These are phyloP conservation scores for Apiospora hydei DNA, from an alignment of 2,329 filamentous ascomycete species.

Conservation along the genomic window DNA sequence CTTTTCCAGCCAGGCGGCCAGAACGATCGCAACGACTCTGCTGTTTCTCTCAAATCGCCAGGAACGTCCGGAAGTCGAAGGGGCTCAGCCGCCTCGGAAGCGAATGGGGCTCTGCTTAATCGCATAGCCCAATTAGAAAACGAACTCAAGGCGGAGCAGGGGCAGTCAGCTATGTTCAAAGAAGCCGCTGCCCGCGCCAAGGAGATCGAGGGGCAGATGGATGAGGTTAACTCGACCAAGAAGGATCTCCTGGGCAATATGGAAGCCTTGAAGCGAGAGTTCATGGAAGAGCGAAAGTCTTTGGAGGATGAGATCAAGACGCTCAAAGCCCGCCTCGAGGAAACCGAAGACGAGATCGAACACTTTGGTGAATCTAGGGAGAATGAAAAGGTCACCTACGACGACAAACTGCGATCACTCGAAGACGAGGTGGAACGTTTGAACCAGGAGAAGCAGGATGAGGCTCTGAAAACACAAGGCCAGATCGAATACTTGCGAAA, in stretches of 20 bases:
- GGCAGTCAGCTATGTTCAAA: slow-evolving; percentile 70
- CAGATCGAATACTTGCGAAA: slow-evolving; percentile 70
- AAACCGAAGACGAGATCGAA: slow-evolving; percentile 91
- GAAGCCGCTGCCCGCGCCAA: slow-evolving; percentile 70
- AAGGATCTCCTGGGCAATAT: slow-evolving; percentile 94
- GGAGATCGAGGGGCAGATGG: slow-evolving; percentile 72
- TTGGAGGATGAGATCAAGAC: slow-evolving; percentile 82
- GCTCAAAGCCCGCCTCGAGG: slow-evolving; percentile 80
- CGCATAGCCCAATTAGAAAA: slow-evolving; percentile 73
- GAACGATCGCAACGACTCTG: slow-evolving; percentile 58
- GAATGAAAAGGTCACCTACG: slow-evolving; percentile 75
- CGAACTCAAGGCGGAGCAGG: slow-evolving; percentile 77
- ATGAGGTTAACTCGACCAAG: slow-evolving; percentile 91
- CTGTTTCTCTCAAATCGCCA: slow-evolving; percentile 55
- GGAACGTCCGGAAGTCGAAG: slow-evolving; percentile 52
- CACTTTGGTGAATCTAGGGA: slow-evolving; percentile 83
- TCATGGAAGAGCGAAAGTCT: slow-evolving; percentile 81
- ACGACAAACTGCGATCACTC: slow-evolving; percentile 72
- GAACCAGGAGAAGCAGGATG: slow-evolving; percentile 63
- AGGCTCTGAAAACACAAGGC: slow-evolving; percentile 64
- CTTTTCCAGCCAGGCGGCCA: slow-evolving; percentile 61
- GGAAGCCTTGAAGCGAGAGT: slow-evolving; percentile 89
- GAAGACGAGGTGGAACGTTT: slow-evolving; percentile 75
- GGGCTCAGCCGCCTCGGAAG: slow-evolving; percentile 52
- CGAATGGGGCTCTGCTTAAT: slow-evolving; percentile 53